Conservation (phyloP, 2,329 filamentous ascomycete species). For the Colletotrichum sp. region DNA sequence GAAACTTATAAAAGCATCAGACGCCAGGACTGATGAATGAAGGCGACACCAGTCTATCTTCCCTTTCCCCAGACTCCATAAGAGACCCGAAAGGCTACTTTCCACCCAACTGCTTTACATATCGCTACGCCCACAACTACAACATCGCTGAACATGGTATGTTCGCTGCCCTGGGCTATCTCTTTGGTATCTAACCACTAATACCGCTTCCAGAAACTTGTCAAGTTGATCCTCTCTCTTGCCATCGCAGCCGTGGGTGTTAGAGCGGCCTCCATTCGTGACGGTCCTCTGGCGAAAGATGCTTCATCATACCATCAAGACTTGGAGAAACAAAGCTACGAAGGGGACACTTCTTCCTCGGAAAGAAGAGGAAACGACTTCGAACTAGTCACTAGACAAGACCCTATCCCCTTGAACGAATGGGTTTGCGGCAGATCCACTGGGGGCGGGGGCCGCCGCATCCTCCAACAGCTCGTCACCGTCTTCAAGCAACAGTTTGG, state of each 20-base stretch:
- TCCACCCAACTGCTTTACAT: neutral
- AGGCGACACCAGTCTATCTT: fast-evolving
- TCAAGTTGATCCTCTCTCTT: neutral
- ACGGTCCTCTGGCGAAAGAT: neutral
- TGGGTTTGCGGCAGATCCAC: neutral
- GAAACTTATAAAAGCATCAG: neutral
- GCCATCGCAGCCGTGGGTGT: neutral
- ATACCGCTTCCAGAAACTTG: neutral
- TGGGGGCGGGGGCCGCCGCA: neutral
- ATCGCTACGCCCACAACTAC: neutral
- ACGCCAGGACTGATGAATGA: neutral
- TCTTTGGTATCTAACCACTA: neutral
- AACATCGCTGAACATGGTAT: neutral
- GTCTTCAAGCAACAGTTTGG: neutral
- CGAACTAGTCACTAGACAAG: neutral
- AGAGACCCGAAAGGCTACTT: neutral
- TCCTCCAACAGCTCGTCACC: neutral
- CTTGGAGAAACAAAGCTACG: neutral
- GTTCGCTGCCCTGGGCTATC: neutral
- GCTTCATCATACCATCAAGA: neutral
- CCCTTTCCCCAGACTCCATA: neutral
- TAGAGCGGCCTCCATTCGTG: neutral
- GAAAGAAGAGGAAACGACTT: neutral
- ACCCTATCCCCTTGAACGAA: neutral
- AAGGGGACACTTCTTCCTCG: neutral